Conservation (phyloP, 2,329 filamentous ascomycete genomes). For the Colletotrichum eleusines region DNA sequence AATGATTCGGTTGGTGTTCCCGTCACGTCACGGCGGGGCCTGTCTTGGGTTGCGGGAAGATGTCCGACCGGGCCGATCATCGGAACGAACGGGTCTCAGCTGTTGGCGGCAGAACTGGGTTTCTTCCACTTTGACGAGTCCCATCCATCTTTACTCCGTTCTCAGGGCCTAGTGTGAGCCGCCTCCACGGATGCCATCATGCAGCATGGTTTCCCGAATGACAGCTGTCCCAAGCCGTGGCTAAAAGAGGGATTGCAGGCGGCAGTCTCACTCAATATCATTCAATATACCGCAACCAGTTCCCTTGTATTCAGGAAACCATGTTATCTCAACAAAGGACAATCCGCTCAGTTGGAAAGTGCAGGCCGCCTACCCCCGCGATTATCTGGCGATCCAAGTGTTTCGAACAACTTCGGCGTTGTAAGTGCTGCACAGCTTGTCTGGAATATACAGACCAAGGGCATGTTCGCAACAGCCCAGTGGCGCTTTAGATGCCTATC, state of each 20-base stretch:
- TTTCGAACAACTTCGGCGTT: not conserved
- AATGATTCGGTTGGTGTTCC: not conserved
- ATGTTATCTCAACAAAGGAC: not conserved
- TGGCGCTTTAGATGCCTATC: not conserved
- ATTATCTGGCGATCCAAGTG: not conserved
- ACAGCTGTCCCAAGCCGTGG: not conserved
- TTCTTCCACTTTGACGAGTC: not conserved
- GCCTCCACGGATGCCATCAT: not conserved
- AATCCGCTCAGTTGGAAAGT: not conserved
- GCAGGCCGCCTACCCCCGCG: no score
- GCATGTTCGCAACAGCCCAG: not conserved
- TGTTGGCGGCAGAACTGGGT: not conserved
- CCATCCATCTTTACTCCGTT: not conserved
- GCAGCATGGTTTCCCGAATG: not conserved
- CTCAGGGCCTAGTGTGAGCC: not conserved
- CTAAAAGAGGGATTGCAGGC: not conserved
- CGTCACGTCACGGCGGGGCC: conserved; percentile 22
- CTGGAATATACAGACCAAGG: not conserved
- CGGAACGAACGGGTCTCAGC: conserved; percentile 31
- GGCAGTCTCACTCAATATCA: not conserved
- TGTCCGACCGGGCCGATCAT: conserved; percentile 41
- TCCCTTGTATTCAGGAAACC: not conserved
- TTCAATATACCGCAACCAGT: no score
- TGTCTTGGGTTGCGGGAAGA: conserved; percentile 24
- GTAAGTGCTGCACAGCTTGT: not conserved